Conservation (phyloP, 768 basidiomycete genomes). For the Glaciozyma martinii region DNA sequence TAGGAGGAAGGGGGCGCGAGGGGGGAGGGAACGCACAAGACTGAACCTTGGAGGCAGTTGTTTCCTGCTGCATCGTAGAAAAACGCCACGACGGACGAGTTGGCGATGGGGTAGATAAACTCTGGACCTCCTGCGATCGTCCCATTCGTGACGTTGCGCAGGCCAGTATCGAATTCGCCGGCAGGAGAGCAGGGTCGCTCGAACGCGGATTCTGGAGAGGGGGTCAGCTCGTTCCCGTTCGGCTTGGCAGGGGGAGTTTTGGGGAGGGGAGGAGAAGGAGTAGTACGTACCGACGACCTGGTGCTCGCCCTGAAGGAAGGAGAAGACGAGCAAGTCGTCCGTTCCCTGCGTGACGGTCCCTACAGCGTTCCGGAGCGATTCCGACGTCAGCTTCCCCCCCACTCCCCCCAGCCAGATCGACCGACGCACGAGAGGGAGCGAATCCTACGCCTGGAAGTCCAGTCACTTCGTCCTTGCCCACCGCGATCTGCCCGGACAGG, state of each 20-base stretch:
- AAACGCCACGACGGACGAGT: constrained; percentile 10
- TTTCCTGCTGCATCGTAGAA: constrained; percentile 1
- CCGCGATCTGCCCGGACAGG: constrained; percentile 4
- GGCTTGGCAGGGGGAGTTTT: too few species aligned
- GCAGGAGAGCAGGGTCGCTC: constrained; percentile 5
- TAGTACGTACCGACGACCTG: constrained; percentile 13
- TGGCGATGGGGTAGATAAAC: constrained; percentile 7
- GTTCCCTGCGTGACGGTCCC: not conserved
- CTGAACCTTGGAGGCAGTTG: constrained; percentile 25
- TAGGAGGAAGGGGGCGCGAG: too few species aligned
- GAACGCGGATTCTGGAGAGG: not conserved
- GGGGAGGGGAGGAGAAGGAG: too few species aligned
- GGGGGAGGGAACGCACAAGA: constrained; percentile 12
- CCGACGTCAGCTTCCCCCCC: too few species aligned
- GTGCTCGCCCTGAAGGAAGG: constrained; percentile 8
- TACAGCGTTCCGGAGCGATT: too few species aligned
- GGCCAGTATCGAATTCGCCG: constrained; percentile 12
- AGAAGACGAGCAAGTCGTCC: constrained; percentile 5
- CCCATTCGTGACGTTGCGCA: not conserved
- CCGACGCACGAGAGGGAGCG: constrained; percentile 15
- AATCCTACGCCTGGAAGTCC: constrained; percentile 13
- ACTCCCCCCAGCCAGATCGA: too few species aligned
- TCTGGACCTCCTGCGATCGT: constrained; percentile 1
- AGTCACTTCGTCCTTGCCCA: constrained; percentile 17
- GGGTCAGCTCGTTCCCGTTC: too few species aligned